Evolutionary conservation across 225 moss, liverwort and hornwort genomes (phyloP).

Genomic region (Neckera pumila): DNA sequence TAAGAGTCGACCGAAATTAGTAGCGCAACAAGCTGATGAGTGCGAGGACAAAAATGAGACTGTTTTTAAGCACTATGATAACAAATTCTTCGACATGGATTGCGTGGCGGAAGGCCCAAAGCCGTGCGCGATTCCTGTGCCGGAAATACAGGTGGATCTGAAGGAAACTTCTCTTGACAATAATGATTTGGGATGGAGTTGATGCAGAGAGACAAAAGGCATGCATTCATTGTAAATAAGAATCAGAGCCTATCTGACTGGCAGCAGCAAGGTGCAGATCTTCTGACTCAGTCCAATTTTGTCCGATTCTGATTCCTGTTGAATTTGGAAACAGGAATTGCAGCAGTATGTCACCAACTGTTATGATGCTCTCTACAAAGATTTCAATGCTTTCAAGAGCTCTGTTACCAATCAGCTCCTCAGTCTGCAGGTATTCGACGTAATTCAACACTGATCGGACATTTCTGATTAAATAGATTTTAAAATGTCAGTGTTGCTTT

Average conservation of each 20-base stretch:
- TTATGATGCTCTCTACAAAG: constrained; percentile 24
- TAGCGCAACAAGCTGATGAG: not conserved
- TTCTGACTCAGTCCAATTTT: not conserved
- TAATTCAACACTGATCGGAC: not conserved
- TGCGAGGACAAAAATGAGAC: not conserved
- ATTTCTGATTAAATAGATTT: not conserved
- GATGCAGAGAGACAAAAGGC: not conserved
- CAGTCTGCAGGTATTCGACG: constrained; percentile 22
- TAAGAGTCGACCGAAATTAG: not conserved
- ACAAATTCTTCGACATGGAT: constrained; percentile 30
- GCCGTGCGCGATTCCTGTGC: not conserved
- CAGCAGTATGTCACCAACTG: constrained; percentile 39
- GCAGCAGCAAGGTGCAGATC: not conserved
- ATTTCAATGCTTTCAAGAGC: constrained; percentile 41
- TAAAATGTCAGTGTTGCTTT: not conserved
- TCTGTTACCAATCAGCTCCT: constrained; percentile 27
- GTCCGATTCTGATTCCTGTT: not conserved
- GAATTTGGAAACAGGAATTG: constrained; percentile 27
- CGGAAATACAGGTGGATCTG: constrained; percentile 17
- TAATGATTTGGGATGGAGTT: not conserved
- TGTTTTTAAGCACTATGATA: constrained; percentile 17
- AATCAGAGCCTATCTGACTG: not conserved
- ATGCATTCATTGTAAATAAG: not conserved
- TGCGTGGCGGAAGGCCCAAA: not conserved
- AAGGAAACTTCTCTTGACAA: not conserved